Percentiles rank a stretch among this genome's conserved stretches.
These are phyloP conservation scores for Paecilomyces dactylethromorphus DNA, from an alignment of 2,329 filamentous ascomycete species.

Conservation along the genomic window DNA sequence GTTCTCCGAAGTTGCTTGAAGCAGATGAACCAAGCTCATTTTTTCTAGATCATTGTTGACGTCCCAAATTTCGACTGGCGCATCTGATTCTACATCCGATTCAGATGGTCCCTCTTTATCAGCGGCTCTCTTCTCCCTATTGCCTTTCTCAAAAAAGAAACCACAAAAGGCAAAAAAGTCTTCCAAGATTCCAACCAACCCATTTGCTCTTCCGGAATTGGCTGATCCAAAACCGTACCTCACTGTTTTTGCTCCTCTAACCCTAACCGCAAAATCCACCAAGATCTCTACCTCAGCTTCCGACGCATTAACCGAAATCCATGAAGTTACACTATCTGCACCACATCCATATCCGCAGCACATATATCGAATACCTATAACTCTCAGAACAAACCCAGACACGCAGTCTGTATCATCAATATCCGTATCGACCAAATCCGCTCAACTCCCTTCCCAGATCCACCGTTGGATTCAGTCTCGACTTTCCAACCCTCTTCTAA, in stretches of 20 bases:
- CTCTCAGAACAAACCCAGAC: constrained; percentile 29
- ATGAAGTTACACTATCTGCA: constrained; percentile 28
- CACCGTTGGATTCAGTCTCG: constrained; percentile 29
- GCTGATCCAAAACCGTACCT: constrained; percentile 62
- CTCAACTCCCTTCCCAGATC: constrained; percentile 22
- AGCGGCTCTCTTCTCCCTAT: constrained; percentile 31
- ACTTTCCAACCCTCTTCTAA: constrained; percentile 26
- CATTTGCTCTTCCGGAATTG: constrained; percentile 49
- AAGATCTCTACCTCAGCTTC: constrained; percentile 13
- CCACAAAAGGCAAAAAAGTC: constrained; percentile 13
- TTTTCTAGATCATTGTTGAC: constrained; percentile 24
- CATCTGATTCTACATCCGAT: constrained; percentile 12
- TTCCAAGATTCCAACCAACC: constrained; percentile 54
- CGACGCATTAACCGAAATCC: constrained; percentile 21
- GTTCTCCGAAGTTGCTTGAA: constrained; percentile 6
- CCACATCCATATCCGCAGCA: constrained; percentile 28
- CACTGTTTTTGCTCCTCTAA: constrained; percentile 63
- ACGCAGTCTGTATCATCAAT: constrained; percentile 27
- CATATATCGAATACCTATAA: constrained; percentile 26
- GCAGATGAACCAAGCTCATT: constrained; percentile 11
- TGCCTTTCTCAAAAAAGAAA: constrained; percentile 32
- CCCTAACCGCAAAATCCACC: constrained; percentile 38
- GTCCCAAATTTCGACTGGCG: constrained; percentile 19
- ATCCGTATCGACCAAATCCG: constrained; percentile 17
- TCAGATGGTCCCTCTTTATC: constrained; percentile 22